Percentiles rank a stretch among this genome's conserved stretches.
Evolutionary conservation across 306 rosid genomes (phyloP).

Genomic region (Hippophae gyantsensis): DNA sequence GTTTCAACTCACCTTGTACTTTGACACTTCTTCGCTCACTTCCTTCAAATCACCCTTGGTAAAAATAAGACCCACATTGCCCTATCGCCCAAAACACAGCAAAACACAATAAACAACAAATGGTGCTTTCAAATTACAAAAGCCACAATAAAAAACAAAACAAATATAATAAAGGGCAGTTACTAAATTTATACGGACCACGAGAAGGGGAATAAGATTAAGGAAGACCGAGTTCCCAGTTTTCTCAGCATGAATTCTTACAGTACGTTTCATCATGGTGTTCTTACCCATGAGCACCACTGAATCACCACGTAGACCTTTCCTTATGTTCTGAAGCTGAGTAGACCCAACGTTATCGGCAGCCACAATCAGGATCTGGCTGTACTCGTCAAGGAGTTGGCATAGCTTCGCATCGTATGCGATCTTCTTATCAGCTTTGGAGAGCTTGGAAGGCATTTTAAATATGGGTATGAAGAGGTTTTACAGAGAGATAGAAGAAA

Average conservation of each 20-base stretch:
- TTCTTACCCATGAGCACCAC: constrained; percentile 90
- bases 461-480: background rate
- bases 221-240: constrained; percentile 58
- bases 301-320: constrained; percentile 80
- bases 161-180: background rate
- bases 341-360: constrained; percentile 90
- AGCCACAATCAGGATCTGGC: constrained; percentile 67
- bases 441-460: constrained; percentile 21
- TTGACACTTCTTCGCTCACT: constrained; percentile 86
- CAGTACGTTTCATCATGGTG: constrained; percentile 92
- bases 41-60: constrained; percentile 94
- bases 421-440: constrained; percentile 80
- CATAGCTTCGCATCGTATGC: constrained; percentile 69
- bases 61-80: constrained; percentile 82
- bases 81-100: constrained; percentile 25
- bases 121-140: background rate
- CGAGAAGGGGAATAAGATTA: constrained; percentile 74
- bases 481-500: background rate
- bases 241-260: constrained; percentile 58
- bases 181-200: constrained; percentile 20
- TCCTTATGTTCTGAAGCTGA: constrained; percentile 73
- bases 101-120: background rate
- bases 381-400: constrained; percentile 53
- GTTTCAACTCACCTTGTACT: constrained; percentile 57
- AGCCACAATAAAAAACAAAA: too few species aligned